These are phyloP conservation scores for Flaveria robusta DNA, from an alignment of 129 eudicot species.

Conservation along the genomic window DNA sequence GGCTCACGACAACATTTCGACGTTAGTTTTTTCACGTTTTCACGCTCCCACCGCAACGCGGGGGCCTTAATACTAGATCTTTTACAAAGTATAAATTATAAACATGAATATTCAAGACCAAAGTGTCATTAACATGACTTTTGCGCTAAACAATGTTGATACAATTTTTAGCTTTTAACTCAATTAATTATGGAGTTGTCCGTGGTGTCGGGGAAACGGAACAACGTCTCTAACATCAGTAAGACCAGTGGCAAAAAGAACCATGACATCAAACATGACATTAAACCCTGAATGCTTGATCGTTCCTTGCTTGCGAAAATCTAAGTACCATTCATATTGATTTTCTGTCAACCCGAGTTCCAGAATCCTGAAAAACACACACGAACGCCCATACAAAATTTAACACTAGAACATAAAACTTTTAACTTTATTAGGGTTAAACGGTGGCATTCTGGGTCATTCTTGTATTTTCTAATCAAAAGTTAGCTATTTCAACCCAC, in stretches of 20 bases:
- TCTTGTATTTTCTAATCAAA: neutral
- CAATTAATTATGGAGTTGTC: constrained; percentile 52
- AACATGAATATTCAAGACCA: constrained; percentile 15
- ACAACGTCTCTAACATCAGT: constrained; percentile 65
- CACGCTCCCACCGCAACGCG: no score
- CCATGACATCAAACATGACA: constrained; percentile 65
- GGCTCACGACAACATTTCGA: no score
- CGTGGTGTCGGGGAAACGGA: constrained; percentile 74
- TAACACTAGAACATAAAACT: neutral
- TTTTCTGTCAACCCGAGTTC: constrained; percentile 57
- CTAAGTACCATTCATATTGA: constrained; percentile 77
- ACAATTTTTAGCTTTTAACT: constrained; percentile 11
- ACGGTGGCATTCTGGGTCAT: neutral
- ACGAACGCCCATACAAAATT: neutral
- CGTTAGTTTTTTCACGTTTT: no score
- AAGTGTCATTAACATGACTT: constrained; percentile 24
- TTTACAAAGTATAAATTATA: constrained; percentile 26
- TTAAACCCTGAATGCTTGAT: constrained; percentile 70
- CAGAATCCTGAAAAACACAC: constrained; percentile 49
- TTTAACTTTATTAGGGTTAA: neutral
- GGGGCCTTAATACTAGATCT: neutral
- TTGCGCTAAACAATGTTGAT: constrained; percentile 5
- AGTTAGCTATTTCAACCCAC: neutral
- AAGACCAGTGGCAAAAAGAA: constrained; percentile 75
- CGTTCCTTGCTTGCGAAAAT: constrained; percentile 76